Conservation (phyloP, 2,329 filamentous ascomycete genomes). For the Teratosphaeria nubilosa region DNA sequence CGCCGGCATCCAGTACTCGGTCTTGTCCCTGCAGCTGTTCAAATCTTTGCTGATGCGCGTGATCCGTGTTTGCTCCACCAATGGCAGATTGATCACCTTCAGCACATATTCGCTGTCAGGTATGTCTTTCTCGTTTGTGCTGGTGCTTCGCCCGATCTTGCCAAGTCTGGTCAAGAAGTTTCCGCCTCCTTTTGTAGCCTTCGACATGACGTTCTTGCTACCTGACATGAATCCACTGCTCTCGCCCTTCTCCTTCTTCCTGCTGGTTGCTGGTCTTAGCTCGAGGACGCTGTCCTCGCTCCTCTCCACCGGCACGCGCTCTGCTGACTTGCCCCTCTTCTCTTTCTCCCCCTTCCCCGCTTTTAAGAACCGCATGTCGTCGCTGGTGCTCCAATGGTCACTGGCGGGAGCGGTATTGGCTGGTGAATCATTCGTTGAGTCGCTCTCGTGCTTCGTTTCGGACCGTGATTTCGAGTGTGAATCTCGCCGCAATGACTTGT, state of each 20-base stretch:
- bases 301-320: conserved; percentile 15
- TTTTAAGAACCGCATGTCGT: conserved; percentile 13
- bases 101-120: conserved; percentile 75
- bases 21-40: conserved; percentile 84
- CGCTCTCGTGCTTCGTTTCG: conserved; percentile 4
- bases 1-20: conserved; percentile 97
- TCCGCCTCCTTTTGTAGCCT: conserved; percentile 15
- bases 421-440: conserved; percentile 15
- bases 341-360: conserved; percentile 12
- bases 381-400: conserved; percentile 10
- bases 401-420: conserved; percentile 20
- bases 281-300: conserved; percentile 17
- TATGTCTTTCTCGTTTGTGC: conserved; percentile 51
- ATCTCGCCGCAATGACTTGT: conserved; percentile 22
- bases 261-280: conserved; percentile 6
- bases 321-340: conserved; percentile 23
- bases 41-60: conserved; percentile 86
- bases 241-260: conserved; percentile 17
- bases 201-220: conserved; percentile 19
- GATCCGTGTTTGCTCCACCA: conserved; percentile 80
- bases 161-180: conserved; percentile 16
- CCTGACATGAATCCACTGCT: conserved; percentile 16
- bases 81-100: conserved; percentile 73
- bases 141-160: conserved; percentile 42
- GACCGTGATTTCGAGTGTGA: conserved; percentile 18